A percentile compares a stretch with the other conserved stretches of the same genome.
These are phyloP conservation scores for Leishmania martiniquensis DNA, from an alignment of 208 protist species.

Conservation along the genomic window DNA sequence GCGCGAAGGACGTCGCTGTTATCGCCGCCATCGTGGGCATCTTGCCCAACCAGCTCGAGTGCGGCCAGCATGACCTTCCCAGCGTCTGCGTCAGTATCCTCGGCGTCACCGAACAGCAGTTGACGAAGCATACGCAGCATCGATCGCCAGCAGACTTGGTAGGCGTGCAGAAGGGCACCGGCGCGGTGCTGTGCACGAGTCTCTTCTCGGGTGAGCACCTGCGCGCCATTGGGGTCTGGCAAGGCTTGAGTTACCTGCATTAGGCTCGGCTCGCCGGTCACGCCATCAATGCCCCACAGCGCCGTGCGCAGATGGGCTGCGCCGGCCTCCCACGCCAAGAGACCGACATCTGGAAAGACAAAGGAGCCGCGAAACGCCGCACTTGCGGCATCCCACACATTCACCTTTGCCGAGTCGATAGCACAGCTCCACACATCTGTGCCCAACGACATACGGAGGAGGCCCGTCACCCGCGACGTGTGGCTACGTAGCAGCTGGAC, in stretches of 20 bases:
- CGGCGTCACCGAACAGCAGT: neutral
- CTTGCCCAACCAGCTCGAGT: neutral
- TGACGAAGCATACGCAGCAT: neutral
- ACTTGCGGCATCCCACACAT: conserved; percentile 50
- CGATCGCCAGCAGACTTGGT: conserved; percentile 7
- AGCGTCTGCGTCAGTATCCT: neutral
- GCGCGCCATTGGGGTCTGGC: neutral
- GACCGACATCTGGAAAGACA: conserved; percentile 38
- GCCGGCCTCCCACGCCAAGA: conserved; percentile 18
- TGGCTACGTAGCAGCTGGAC: conserved; percentile 17
- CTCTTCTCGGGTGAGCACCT: conserved; percentile 4
- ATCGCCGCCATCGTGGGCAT: neutral
- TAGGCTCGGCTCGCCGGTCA: conserved; percentile 25
- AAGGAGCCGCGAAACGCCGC: conserved; percentile 50
- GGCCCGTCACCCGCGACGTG: conserved; percentile 21
- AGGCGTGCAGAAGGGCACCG: neutral
- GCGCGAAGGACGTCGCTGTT: neutral
- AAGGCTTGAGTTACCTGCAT: conserved; percentile 17
- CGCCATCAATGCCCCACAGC: conserved; percentile 43
- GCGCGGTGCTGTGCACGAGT: neutral
- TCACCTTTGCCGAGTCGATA: conserved; percentile 31
- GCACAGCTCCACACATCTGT: conserved; percentile 61
- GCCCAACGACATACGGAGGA: conserved; percentile 50
- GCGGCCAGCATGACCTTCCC: neutral
- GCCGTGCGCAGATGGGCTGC: conserved; percentile 22